Percentiles rank a stretch among this genome's conserved stretches.
phyloP scores from a whole-genome alignment of 2,329 filamentous ascomycete species.

The Aphanoascus verrucosus region DNA sequence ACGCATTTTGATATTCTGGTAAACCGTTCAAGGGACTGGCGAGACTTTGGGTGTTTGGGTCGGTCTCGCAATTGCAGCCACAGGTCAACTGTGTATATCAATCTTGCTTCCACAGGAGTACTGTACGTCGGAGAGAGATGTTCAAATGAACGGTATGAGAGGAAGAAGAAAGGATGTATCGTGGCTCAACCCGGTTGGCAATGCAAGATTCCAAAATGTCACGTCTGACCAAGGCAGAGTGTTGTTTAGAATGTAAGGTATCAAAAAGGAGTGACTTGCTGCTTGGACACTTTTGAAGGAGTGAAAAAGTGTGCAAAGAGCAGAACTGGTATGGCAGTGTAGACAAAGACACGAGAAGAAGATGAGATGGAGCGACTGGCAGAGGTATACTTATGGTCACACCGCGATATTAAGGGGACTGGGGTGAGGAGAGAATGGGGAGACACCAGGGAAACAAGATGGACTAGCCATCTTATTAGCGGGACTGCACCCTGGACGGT shows the following conservation, averaged over 20 bases:
- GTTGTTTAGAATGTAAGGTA: background rate
- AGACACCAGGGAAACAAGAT: conserved; percentile 9
- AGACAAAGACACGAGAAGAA: conserved; percentile 18
- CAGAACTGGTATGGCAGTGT: conserved; percentile 8
- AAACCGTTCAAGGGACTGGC: background rate
- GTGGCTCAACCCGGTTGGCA: conserved; percentile 7
- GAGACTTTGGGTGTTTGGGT: background rate
- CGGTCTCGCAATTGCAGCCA: conserved; percentile 14
- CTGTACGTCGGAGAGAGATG: conserved; percentile 11
- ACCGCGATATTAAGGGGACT: background rate
- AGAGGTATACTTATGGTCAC: conserved; percentile 13
- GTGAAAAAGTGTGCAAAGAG: conserved; percentile 19
- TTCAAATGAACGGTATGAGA: background rate
- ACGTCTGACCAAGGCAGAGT: conserved; percentile 23
- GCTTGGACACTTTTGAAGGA: conserved; percentile 19
- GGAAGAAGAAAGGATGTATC: background rate
- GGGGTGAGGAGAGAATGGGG: conserved; percentile 17
- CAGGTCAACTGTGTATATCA: conserved; percentile 25
- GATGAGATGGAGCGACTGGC: conserved; percentile 11
- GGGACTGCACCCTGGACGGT: conserved; percentile 14
- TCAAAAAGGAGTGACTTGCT: conserved; percentile 15
- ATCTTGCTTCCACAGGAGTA: conserved; percentile 31
- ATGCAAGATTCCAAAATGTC: background rate
- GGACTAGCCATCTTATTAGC: conserved; percentile 11
- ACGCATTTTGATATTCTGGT: conserved; percentile 21